Evolutionary conservation across 148 eudicot species (phyloP), one percentile per base, ranked within the genome.

Genomic region (Cornus florida): DNA sequence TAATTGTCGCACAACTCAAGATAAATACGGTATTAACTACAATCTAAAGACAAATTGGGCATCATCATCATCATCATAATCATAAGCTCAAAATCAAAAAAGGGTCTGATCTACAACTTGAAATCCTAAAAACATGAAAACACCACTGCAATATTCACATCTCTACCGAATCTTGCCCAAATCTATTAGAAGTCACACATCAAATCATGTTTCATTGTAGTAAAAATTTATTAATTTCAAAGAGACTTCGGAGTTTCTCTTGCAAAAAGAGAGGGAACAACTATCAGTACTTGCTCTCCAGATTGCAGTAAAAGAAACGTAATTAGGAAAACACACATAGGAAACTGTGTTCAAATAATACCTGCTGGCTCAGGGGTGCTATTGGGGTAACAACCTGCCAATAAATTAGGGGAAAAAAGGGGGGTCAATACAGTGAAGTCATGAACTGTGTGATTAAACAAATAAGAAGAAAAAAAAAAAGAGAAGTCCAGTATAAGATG

Each of bases 301-400:
- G 8, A 41, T 43, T 43, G 48, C 48, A 43, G 48, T 43, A 43
- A 53, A 53, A 53, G 16, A 53, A 53, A 53, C 17, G 19, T 14
- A 53, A 43, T n/a, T 19, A 71, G 3, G 28, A 71, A 4, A 71
- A 71, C 32, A 48, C 22, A 43, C 28, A 71, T 71, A 43, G 24
- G 7, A 56, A 66, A 24, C 17, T 38, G 65, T 64, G 22, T 5
- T 28, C 31, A 43, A 32, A 69, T 57, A 22, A 68, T 91, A 94
- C 97, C 98, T 95, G 98, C 82, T 95, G 98, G 88, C 97, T 93
- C 31, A 95, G 85, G 53, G 98, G 98, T 69, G 98, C 98, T 67
- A 95, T 88, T 80, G 98, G 98, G 66, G 98, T 93, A 80, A 95
- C 98, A 79, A 95, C 98, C 97, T 95, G 81, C 88, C 77, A 81